Conservation (phyloP, 164 flowering plant genomes). For the Vitis amurensis region DNA sequence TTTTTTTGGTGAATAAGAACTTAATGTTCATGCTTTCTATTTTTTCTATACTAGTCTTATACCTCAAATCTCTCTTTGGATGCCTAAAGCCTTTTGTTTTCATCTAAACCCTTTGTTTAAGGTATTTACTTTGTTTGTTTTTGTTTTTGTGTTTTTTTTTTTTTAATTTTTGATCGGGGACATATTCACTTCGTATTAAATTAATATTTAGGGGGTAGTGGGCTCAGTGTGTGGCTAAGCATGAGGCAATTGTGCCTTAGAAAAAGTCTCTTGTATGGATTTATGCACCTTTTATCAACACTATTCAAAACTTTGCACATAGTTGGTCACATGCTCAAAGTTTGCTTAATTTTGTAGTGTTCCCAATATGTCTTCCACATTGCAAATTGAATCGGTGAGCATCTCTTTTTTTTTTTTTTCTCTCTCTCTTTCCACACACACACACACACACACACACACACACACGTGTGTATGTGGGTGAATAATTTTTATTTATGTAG, state of each 20-base stretch:
- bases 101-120: not conserved
- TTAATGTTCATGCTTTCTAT: not conserved
- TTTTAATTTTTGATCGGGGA: too few relatives aligned
- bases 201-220: slow-evolving; percentile 40
- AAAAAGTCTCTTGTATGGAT: slow-evolving; percentile 58
- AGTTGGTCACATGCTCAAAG: slow-evolving; percentile 62
- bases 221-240: slow-evolving; percentile 63
- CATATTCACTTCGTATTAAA: not conserved
- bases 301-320: slow-evolving; percentile 73
- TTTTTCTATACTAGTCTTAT: not conserved
- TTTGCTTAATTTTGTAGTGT: slow-evolving; percentile 65
- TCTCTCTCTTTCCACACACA: too few relatives aligned
- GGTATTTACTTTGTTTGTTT: too few relatives aligned
- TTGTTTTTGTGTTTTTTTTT: too few relatives aligned
- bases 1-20: not conserved
- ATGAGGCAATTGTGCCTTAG: slow-evolving; percentile 57
- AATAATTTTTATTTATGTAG: too few relatives aligned
- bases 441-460: too few relatives aligned
- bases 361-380: slow-evolving; percentile 46
- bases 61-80: too few relatives aligned
- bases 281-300: slow-evolving; percentile 52
- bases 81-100: too few relatives aligned
- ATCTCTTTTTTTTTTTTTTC: not conserved
- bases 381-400: slow-evolving; percentile 88
- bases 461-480: too few relatives aligned